Percentiles rank a stretch among this genome's conserved stretches.
These are phyloP conservation scores for Ottelia alismoides DNA, from an alignment of 106 monocot species.

Conservation along the genomic window DNA sequence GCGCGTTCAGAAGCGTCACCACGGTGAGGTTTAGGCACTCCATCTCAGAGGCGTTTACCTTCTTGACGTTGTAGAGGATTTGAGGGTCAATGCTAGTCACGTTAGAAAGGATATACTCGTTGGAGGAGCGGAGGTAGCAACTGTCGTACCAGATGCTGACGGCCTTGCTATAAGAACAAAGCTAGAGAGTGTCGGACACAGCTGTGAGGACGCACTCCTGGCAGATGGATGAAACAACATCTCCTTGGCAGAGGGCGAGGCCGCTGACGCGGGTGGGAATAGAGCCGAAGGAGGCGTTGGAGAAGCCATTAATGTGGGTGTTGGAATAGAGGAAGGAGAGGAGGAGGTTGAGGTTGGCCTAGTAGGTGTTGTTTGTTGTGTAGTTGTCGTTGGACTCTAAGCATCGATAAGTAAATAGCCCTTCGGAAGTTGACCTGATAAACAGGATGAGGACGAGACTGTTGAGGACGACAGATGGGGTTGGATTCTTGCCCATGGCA, in stretches of 20 bases:
- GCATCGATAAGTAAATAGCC: too few species aligned
- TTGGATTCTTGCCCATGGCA: too few species aligned
- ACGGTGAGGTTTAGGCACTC: too few species aligned
- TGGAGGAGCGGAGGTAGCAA: slow-evolving; percentile 8
- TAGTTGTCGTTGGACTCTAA: too few species aligned
- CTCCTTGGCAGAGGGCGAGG: slow-evolving; percentile 5
- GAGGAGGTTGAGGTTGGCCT: slow-evolving; percentile 4
- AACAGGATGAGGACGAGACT: too few species aligned
- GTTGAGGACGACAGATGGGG: too few species aligned
- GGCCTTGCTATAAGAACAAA: background rate
- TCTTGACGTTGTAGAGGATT: too few species aligned
- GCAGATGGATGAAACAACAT: background rate
- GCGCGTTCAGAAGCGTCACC: too few species aligned
- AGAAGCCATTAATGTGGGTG: background rate
- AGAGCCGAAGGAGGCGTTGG: background rate
- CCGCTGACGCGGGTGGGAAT: slow-evolving; percentile 1
- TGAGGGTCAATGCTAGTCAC: too few species aligned
- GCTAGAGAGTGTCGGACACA: background rate
- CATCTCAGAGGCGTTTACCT: too few species aligned
- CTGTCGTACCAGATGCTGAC: slow-evolving; percentile 3
- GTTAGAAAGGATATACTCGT: background rate
- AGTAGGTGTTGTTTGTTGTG: slow-evolving; percentile 2
- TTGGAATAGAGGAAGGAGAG: slow-evolving; percentile 1
- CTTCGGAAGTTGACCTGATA: too few species aligned
- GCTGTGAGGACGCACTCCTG: background rate